These are phyloP conservation scores for Aegilops longissima DNA, from an alignment of 176 grass and related monocot genomes.

Conservation along the genomic window DNA sequence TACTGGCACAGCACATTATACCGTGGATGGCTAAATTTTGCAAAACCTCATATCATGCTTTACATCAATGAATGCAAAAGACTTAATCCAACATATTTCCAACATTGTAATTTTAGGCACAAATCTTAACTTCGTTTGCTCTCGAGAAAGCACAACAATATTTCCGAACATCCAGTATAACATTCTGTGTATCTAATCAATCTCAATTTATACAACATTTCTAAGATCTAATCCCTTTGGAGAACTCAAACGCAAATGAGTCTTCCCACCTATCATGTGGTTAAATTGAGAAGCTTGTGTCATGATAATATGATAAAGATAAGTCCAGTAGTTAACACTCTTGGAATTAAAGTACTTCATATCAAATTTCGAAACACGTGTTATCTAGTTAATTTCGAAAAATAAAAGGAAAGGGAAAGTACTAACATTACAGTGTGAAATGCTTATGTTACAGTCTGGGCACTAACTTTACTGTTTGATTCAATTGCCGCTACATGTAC, in stretches of 20 bases:
- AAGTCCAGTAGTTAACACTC: not conserved
- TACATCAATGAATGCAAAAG: not conserved
- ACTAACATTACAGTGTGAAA: not conserved
- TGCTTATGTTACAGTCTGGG: not conserved
- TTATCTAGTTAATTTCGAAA: not conserved
- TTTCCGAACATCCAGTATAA: not conserved
- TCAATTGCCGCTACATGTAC: not conserved
- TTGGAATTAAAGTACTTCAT: not conserved
- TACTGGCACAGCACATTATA: not conserved
- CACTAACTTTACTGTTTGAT: not conserved
- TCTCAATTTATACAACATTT: not conserved
- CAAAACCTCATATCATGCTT: not conserved
- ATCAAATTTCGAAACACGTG: not conserved
- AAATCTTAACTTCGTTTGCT: not conserved
- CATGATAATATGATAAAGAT: not conserved
- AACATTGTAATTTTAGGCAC: not conserved
- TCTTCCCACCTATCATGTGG: not conserved
- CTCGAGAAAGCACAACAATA: too few species aligned
- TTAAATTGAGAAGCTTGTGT: not conserved
- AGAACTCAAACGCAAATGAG: not conserved
- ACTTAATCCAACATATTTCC: not conserved
- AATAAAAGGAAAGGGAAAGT: not conserved
- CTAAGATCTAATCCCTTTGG: not conserved
- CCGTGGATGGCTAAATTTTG: not conserved
- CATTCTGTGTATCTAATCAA: not conserved